These are phyloP conservation scores for Annona squamosa DNA, from an alignment of 164 flowering plant species.

Conservation along the genomic window DNA sequence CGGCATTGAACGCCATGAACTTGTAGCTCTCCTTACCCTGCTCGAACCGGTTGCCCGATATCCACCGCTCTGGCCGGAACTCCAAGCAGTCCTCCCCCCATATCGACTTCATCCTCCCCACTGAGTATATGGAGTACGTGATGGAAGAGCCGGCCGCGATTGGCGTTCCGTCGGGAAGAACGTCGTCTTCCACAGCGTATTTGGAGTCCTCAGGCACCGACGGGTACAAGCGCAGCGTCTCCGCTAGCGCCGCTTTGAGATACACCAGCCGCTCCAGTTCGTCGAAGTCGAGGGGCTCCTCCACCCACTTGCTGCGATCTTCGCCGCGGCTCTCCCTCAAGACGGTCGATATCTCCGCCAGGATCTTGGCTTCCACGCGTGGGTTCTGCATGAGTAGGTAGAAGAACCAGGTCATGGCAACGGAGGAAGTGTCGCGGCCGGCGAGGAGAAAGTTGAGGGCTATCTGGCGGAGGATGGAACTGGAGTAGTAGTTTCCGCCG, in stretches of 20 bases:
- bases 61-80: constrained; percentile 83
- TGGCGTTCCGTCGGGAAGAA: constrained; percentile 64
- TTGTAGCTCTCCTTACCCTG: constrained; percentile 64
- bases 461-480: constrained; percentile 48
- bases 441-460: constrained; percentile 90
- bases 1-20: constrained; percentile 73
- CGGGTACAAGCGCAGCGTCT: constrained; percentile 77
- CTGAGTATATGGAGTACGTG: constrained; percentile 75
- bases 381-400: constrained; percentile 64
- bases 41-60: constrained; percentile 57
- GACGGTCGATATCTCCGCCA: constrained; percentile 46
- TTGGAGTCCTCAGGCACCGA: constrained; percentile 87
- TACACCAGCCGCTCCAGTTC: constrained; percentile 71
- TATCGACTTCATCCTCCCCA: constrained; percentile 70
- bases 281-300: constrained; percentile 64
- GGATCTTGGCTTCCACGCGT: constrained; percentile 46
- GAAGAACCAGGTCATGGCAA: constrained; percentile 91
- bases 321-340: constrained; percentile 59
- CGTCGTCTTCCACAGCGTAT: constrained; percentile 62
- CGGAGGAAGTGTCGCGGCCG: constrained; percentile 92
- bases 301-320: constrained; percentile 40
- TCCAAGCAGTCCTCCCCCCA: constrained; percentile 96
- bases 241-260: constrained; percentile 74
- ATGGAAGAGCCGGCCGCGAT: constrained; percentile 74
- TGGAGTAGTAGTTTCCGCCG: constrained; percentile 41